These are phyloP conservation scores for Haplographium delicatum DNA, from an alignment of 495 filamentous ascomycete genomes.

Conservation along the genomic window DNA sequence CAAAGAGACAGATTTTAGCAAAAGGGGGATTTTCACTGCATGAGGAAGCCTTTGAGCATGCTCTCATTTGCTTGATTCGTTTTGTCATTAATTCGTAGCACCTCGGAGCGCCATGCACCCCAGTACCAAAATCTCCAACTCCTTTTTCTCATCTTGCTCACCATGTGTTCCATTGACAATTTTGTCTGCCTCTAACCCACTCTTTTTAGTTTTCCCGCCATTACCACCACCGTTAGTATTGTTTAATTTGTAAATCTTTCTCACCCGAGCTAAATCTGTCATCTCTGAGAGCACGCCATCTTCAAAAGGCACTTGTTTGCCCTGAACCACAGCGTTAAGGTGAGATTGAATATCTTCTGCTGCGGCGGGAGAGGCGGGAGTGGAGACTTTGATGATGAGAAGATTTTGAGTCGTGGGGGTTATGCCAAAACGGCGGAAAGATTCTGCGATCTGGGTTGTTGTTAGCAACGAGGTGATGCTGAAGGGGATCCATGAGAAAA, in stretches of 20 bases:
- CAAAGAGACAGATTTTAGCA: background rate
- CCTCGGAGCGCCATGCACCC: slow-evolving; percentile 71
- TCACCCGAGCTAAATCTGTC: slow-evolving; percentile 63
- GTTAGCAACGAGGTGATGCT: slow-evolving; percentile 1
- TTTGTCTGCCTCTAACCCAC: slow-evolving; percentile 1
- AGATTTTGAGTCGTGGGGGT: slow-evolving; percentile 60
- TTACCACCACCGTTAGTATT: slow-evolving; percentile 32
- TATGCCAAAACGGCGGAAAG: slow-evolving; percentile 85
- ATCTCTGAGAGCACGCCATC: slow-evolving; percentile 53
- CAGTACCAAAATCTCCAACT: slow-evolving; percentile 57
- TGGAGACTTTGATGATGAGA: slow-evolving; percentile 68
- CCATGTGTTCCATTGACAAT: background rate
- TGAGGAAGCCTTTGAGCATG: background rate
- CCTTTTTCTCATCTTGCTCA: slow-evolving; percentile 31
- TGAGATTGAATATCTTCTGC: slow-evolving; percentile 57
- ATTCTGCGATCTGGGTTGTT: slow-evolving; percentile 74
- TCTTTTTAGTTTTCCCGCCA: slow-evolving; percentile 17
- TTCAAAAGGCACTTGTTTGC: slow-evolving; percentile 53
- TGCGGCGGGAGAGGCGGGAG: slow-evolving; percentile 30
- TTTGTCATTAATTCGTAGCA: slow-evolving; percentile 15
- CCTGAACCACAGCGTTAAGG: slow-evolving; percentile 56
- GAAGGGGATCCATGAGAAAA: slow-evolving; percentile 18
- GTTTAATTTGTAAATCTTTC: slow-evolving; percentile 80
- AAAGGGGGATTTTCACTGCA: background rate
- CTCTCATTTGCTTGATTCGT: slow-evolving; percentile 2